Conservation (phyloP, 306 rosid genomes). For the Corylus americana region DNA sequence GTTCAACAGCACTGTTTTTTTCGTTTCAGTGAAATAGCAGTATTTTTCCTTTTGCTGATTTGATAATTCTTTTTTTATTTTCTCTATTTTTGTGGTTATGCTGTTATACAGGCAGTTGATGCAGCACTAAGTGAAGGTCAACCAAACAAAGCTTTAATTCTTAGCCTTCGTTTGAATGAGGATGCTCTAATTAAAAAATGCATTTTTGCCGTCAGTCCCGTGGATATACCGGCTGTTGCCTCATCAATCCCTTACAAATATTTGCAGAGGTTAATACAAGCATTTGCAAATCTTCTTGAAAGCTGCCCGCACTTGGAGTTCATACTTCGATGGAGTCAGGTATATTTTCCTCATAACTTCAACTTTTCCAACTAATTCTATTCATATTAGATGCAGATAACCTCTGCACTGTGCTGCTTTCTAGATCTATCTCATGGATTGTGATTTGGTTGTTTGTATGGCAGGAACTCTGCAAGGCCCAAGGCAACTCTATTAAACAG, state of each 20-base stretch:
- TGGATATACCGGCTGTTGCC: slow-evolving; percentile 62
- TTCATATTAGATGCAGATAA: neutral
- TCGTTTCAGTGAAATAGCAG: neutral
- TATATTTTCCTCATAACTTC: slow-evolving; percentile 18
- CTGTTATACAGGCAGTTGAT: slow-evolving; percentile 74
- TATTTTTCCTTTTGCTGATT: neutral
- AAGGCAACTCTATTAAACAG: slow-evolving; percentile 77
- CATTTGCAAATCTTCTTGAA: slow-evolving; percentile 83
- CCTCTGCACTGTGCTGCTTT: neutral
- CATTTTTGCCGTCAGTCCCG: slow-evolving; percentile 65
- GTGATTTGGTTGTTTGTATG: slow-evolving; percentile 29
- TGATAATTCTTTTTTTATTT: slow-evolving; percentile 5
- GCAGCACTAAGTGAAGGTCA: slow-evolving; percentile 68
- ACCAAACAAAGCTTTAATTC: slow-evolving; percentile 73
- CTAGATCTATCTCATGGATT: slow-evolving; percentile 17
- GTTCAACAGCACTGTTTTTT: neutral
- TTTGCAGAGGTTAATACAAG: slow-evolving; percentile 78
- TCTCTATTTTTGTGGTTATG: slow-evolving; percentile 5
- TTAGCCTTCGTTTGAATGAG: slow-evolving; percentile 82
- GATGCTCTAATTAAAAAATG: slow-evolving; percentile 70
- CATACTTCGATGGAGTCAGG: slow-evolving; percentile 88
- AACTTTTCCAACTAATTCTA: neutral
- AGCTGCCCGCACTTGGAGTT: slow-evolving; percentile 88
- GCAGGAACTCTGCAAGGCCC: slow-evolving; percentile 86
- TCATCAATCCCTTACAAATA: slow-evolving; percentile 66